Percentiles rank a stretch among this genome's conserved stretches.
These are phyloP conservation scores for Tricholoma sp. DNA, from an alignment of 768 basidiomycete species.

Conservation along the genomic window DNA sequence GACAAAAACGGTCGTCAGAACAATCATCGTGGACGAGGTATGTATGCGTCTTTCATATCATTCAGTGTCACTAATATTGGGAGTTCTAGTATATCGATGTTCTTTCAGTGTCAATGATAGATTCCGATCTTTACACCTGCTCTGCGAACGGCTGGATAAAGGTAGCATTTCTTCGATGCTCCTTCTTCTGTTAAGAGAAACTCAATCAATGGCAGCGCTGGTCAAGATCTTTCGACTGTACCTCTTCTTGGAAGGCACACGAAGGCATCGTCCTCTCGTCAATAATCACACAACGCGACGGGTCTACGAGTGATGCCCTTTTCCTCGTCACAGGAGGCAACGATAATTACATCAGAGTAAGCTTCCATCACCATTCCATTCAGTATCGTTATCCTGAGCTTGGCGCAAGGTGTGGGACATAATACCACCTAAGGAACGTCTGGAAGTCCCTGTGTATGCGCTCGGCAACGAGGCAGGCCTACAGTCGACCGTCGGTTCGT, in stretches of 20 bases:
- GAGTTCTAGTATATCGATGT: conserved; percentile 65
- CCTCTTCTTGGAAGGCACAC: conserved; percentile 79
- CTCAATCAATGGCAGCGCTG: conserved; percentile 47
- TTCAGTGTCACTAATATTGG: neutral
- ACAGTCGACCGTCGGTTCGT: conserved; percentile 7
- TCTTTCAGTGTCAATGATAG: conserved; percentile 70
- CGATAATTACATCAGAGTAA: conserved; percentile 80
- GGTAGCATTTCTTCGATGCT: conserved; percentile 28
- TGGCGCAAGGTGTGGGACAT: conserved; percentile 50
- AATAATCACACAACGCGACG: conserved; percentile 39
- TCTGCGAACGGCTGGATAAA: conserved; percentile 66
- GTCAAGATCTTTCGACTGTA: conserved; percentile 82
- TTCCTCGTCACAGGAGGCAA: conserved; percentile 76
- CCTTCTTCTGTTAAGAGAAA: neutral
- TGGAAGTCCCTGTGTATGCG: conserved; percentile 8
- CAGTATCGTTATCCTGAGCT: neutral
- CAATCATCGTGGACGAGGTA: conserved; percentile 83
- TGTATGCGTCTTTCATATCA: conserved; percentile 5
- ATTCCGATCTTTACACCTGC: conserved; percentile 61
- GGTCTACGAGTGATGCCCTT: conserved; percentile 23
- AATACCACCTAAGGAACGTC: conserved; percentile 22
- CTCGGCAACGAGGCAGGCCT: neutral
- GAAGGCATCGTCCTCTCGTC: conserved; percentile 81
- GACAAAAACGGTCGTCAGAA: conserved; percentile 81
- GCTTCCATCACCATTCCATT: neutral